Conservation (phyloP, 176 grass and related monocot genomes). For the Calamus simplicifolius region DNA sequence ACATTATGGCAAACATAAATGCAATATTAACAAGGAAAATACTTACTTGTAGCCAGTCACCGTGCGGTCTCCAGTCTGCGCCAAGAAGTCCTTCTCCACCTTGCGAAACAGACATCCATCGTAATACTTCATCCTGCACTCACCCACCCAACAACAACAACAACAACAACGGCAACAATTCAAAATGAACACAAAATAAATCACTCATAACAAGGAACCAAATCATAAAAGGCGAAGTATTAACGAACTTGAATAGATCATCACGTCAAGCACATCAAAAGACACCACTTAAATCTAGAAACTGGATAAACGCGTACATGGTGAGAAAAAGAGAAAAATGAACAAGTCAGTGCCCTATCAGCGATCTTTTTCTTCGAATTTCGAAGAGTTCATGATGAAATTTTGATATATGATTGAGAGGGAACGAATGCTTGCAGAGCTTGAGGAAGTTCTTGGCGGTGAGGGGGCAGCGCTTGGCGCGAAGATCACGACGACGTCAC, state of each 20-base stretch:
- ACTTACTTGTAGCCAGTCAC: conserved; percentile 84
- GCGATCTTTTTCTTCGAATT: too few species aligned
- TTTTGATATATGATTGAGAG: neutral
- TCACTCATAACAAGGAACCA: too few species aligned
- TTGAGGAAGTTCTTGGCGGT: conserved; percentile 97
- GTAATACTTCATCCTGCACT: conserved; percentile 80
- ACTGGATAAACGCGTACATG: too few species aligned
- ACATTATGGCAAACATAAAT: neutral
- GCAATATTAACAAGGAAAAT: neutral
- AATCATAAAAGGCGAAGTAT: too few species aligned
- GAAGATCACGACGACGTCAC: conserved; percentile 77
- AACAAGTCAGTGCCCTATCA: too few species aligned
- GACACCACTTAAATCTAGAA: too few species aligned
- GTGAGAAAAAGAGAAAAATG: too few species aligned
- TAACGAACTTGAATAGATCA: too few species aligned
- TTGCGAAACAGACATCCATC: conserved; percentile 94
- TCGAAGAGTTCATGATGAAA: too few species aligned
- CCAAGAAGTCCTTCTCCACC: conserved; percentile 94
- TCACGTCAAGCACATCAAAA: too few species aligned
- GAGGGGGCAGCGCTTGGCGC: conserved; percentile 60
- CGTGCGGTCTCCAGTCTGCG: conserved; percentile 82
- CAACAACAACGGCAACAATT: neutral
- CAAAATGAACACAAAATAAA: neutral
- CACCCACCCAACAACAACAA: neutral
- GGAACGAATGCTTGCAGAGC: conserved; percentile 70